phyloP scores from a whole-genome alignment of 192 early-diverging fungal species.

The Coemansia reversa region DNA sequence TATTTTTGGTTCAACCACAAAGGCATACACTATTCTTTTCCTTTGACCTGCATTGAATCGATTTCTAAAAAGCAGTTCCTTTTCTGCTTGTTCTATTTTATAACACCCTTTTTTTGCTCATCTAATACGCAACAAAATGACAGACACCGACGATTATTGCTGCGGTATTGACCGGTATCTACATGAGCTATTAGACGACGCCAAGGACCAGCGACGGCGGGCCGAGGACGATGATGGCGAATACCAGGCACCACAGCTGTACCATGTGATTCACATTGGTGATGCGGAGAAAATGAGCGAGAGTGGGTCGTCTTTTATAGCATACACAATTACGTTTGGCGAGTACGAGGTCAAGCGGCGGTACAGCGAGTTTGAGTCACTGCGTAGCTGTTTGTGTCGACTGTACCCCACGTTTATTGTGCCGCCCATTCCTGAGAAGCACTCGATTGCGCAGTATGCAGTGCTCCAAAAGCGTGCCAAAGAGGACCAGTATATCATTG shows the following conservation, averaged over 20 bases:
- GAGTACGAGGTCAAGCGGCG: constrained; percentile 68
- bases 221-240: constrained; percentile 19
- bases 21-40: too few species aligned
- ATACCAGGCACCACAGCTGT: constrained; percentile 46
- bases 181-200: constrained; percentile 50
- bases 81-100: too few species aligned
- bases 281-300: constrained; percentile 51
- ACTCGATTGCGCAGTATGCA: constrained; percentile 72
- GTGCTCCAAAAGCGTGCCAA: constrained; percentile 82
- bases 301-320: constrained; percentile 48
- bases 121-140: constrained; percentile 17
- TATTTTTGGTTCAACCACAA: too few species aligned
- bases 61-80: too few species aligned
- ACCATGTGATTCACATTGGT: constrained; percentile 43
- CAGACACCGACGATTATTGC: constrained; percentile 51
- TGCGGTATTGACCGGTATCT: constrained; percentile 51
- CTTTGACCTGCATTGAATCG: too few species aligned
- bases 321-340: constrained; percentile 43
- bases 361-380: constrained; percentile 96
- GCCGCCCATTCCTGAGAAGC: constrained; percentile 97
- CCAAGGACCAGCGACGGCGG: constrained; percentile 31
- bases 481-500: constrained; percentile 88
- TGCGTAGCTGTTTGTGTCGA: constrained; percentile 72
- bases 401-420: constrained; percentile 87
- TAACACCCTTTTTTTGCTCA: too few species aligned